Conservation (phyloP, 306 rosid genomes). For the Prunus kanzakura region DNA sequence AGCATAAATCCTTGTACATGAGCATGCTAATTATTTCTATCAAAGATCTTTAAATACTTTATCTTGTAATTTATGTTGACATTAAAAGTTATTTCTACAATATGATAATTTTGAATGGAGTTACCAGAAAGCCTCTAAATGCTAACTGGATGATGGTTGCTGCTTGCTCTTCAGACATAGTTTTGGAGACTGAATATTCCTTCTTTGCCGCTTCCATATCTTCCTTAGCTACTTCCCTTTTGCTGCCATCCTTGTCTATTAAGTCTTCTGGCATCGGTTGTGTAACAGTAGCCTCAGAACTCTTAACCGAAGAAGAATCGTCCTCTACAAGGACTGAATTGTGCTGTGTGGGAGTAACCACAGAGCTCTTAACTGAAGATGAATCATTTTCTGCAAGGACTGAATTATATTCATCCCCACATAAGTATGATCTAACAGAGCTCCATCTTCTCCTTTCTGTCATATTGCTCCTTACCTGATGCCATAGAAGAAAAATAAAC, state of each 20-base stretch:
- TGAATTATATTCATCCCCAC: constrained; percentile 81
- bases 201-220: constrained; percentile 21
- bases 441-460: constrained; percentile 68
- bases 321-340: constrained; percentile 66
- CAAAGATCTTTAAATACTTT: neutral
- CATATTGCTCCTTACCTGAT: constrained; percentile 51
- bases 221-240: constrained; percentile 49
- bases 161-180: constrained; percentile 57
- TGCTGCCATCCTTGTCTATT: constrained; percentile 24
- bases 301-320: constrained; percentile 57
- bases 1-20: neutral
- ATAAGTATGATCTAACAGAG: constrained; percentile 77
- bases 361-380: constrained; percentile 60
- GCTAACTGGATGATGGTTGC: constrained; percentile 75
- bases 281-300: constrained; percentile 59
- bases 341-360: constrained; percentile 32
- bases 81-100: neutral
- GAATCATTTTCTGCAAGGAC: constrained; percentile 72
- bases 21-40: neutral
- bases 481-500: neutral
- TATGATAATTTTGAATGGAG: neutral
- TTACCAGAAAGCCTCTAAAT: constrained; percentile 68
- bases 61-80: neutral
- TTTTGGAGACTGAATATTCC: constrained; percentile 15
- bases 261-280: constrained; percentile 41